Percentiles rank a stretch among this genome's conserved stretches.
These are phyloP conservation scores for Chaetomium cochliodes DNA, from an alignment of 495 filamentous ascomycete genomes.

Conservation along the genomic window DNA sequence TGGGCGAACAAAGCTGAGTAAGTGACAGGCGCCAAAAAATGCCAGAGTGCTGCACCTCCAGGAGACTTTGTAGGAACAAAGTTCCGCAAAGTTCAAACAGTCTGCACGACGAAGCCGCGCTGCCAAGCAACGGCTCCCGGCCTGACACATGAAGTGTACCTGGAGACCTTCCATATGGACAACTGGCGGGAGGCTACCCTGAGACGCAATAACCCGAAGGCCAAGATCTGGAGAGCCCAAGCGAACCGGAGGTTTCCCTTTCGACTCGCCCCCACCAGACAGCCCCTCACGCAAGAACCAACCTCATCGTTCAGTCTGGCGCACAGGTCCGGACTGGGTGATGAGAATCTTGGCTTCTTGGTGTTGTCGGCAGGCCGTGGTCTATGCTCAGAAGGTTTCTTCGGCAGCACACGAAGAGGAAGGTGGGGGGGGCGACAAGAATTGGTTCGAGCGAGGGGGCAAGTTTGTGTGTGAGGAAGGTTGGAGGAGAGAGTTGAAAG, in stretches of 20 bases:
- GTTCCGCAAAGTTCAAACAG: slow-evolving; percentile 1
- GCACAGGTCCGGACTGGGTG: slow-evolving; percentile 2
- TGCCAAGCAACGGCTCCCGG: slow-evolving; percentile 1
- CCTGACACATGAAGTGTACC: slow-evolving; percentile 3
- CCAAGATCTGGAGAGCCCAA: not conserved
- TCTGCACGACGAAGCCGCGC: slow-evolving; percentile 1
- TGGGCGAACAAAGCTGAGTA: slow-evolving; percentile 5
- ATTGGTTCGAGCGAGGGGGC: too few species aligned
- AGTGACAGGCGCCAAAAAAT: not conserved
- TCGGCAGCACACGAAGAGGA: not conserved
- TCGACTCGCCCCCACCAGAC: not conserved
- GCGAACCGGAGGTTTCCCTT: not conserved
- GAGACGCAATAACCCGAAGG: not conserved
- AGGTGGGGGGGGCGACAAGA: too few species aligned
- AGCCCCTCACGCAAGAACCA: not conserved
- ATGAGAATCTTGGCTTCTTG: not conserved
- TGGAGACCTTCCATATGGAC: not conserved
- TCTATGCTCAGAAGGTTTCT: too few species aligned
- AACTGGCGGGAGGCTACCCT: not conserved
- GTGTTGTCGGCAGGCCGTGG: not conserved
- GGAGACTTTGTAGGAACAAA: not conserved
- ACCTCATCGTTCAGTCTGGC: not conserved
- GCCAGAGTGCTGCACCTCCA: not conserved
- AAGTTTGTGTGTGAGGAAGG: not conserved
- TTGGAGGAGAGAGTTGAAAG: too few species aligned